These are phyloP conservation scores for Trichosporon sp. DNA, from an alignment of 1,284 basidiomycete genomes.

Conservation along the genomic window DNA sequence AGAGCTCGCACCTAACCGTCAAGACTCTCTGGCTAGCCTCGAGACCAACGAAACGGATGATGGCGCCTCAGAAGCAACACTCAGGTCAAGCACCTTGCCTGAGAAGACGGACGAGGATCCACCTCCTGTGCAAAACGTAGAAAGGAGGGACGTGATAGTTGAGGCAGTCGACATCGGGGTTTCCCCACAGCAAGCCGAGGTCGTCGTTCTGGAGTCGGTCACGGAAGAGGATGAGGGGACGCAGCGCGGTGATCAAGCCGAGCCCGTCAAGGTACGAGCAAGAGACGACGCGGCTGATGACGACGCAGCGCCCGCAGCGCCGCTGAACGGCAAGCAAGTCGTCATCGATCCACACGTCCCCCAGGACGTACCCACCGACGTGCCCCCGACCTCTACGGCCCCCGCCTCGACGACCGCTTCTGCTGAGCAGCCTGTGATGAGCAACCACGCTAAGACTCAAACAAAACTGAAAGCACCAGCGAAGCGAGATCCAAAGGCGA, in stretches of 20 bases:
- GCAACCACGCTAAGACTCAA: too few relatives aligned
- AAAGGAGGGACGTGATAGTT: not conserved
- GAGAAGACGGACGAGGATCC: not conserved
- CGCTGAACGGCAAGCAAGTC: not conserved
- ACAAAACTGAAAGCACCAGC: not conserved
- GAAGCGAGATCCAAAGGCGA: not conserved
- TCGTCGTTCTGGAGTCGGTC: not conserved
- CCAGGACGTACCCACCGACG: not conserved
- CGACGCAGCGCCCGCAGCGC: not conserved
- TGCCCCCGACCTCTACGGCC: too few relatives aligned
- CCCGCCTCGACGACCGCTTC: not conserved
- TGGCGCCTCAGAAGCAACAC: not conserved
- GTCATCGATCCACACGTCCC: not conserved
- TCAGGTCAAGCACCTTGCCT: not conserved
- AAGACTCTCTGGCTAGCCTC: not conserved
- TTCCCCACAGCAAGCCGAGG: not conserved
- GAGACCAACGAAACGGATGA: not conserved
- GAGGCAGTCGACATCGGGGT: not conserved
- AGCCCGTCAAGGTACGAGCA: not conserved
- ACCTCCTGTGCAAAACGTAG: not conserved
- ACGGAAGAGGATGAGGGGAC: not conserved
- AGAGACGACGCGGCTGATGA: not conserved
- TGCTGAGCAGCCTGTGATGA: not conserved
- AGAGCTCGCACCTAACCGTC: not conserved
- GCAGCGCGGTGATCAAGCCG: not conserved